Evolutionary conservation across 2,329 filamentous ascomycete genomes (phyloP), one percentile per base, ranked within the genome.

Genomic region (Nectriaceae sp.): DNA sequence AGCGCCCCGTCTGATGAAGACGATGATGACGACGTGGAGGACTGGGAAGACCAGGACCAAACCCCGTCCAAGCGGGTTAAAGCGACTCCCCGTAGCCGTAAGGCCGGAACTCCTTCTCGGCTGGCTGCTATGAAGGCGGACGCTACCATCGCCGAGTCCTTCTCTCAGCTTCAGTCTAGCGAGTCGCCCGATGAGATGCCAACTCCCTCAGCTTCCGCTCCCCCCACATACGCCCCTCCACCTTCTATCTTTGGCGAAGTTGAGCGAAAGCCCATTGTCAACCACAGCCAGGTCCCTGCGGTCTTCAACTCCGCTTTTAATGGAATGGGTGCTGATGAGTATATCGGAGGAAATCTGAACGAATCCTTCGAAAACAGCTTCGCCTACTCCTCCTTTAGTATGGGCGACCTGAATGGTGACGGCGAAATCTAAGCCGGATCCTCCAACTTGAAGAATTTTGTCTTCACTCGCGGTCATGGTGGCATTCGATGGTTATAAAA

Each of bases 1-100:
- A 56, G 59, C 29, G 52, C 57, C 11, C 49, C 55, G 41, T 56
- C 59, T 16, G 57, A 65, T 26, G 60, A 64, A 18, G 54, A 64
- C 29, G 59, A 63, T 10, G 47, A 57, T 5, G 59, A 58, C 2
- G 60, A 65, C 1, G 57, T 64, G 20, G 50, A 62, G 24, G 59
- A 61, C 52, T 67, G 61, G 43, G 65, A 68, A 24, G 65, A 62
- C 4, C 54, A 65, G 47, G 63, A 71, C 20, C 62, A 67, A 20
- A 73, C 71, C 2, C 70, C 70, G 2, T 70, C 67, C 19, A 74
- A 73, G 64, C 60, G 64, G 5, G 36, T 52, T 11, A 67, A 64
- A 57, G 59, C 55, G 4, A 55, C 53, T 19, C 29, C 52, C 44
- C 54, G 65, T 21, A 54, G 53, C 44, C 47, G 57, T 50, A 57